Base-by-base conservation (phyloP, 768 basidiomycete genomes). In the Sarcodon sp. region DNA sequence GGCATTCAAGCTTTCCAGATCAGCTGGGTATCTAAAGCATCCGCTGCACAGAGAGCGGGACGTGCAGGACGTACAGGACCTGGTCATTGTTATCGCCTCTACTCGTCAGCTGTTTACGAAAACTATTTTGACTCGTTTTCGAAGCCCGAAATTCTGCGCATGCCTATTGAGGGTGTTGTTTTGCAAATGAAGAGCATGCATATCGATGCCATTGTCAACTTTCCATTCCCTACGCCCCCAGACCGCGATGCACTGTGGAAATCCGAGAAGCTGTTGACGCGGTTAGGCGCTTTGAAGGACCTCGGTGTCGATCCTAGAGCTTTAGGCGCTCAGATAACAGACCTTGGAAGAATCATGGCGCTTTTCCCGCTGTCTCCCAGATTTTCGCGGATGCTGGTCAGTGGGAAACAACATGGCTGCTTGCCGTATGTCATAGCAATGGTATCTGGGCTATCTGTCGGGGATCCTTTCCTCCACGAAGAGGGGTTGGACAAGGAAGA, bases 111-210 rank as follows among this genome's bases (percentile, higher is more conserved):
- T 12, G 72, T 99, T 11, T 98, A 77, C 63, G 96, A 98, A 61
- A 79, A 93, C 58, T 79, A 94, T 63, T 94, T 98, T 59, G 83
- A 87, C 33, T 66, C 79, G 49, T 94, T 94, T 63, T 75, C 88
- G 0, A 69, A 78, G 50, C 96, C 96, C 2, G 96, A 99, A 63
- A 93, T 98, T 48, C 73, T 91, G 39, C 84, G 93, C 18, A 91
- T 88, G 69, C 93, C 96, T 0, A 94, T 98, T 55, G 96, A 98
- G 56, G 93, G 92, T 1, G 83, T 98, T 18, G 87, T 98, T 7
- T 70, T 98, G 33, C 93, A 97, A 63, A 97, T 99, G 94, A 99
- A 99, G 70, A 83, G 80, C 62, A 97, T 99, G 92, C 89, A 94
- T 59, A 94, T 99, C 50, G 92, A 98, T 58, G 74, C 89, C 1